Base-by-base conservation (phyloP, 2,329 filamentous ascomycete genomes). In the Fusarium napiforme region DNA sequence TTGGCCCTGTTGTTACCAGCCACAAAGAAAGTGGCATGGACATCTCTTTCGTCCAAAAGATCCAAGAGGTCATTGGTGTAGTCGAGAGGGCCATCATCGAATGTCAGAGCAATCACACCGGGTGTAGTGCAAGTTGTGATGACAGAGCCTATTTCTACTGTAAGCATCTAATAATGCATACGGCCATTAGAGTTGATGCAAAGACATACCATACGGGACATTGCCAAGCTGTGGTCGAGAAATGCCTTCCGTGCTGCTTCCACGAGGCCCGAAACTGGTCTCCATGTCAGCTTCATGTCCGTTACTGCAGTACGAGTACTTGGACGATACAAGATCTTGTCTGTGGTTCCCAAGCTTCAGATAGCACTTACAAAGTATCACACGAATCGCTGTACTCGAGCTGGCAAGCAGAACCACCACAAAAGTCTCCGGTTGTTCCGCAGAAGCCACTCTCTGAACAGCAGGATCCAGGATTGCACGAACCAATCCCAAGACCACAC, bases 61-160 rank as follows among this genome's bases (percentile, higher is more conserved):
- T 85, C 81, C 30, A 88, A 81, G 9, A 88, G 74, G 15, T 78
- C 75, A 11, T 73, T 69, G 9, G 86, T 88, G 73, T 82, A 86
- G 7, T 70, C 61, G 64, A 79, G 84, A 1, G 86, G 85, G 0
- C 85, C 85, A 58, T 87, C 85, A 69, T 87, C 86, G 72, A 83
- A 86, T 2, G 85, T 86, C 32, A 87, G 78, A 3, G 85, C 85
- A 42, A 85, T 78, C 61, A 79, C 78, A 28, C 81, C 82, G 2
- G 81, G 79, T 18, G 67, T 67, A 2, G 75, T 80, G 70, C 83
- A 84, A 16, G 75, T 79, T 2, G 78, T 85, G 69, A 84, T 82
- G 61, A 76, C 66, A 40, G 71, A 75, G 40, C 82, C 81, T 83
- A 46, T 30, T 18, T 46, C 15, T 56, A 28, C 34, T 53, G 72